Percentiles rank a stretch among this genome's conserved stretches.
Conservation (phyloP, 176 grass and related monocot genomes). For the Coix lacrymajobi region DNA sequence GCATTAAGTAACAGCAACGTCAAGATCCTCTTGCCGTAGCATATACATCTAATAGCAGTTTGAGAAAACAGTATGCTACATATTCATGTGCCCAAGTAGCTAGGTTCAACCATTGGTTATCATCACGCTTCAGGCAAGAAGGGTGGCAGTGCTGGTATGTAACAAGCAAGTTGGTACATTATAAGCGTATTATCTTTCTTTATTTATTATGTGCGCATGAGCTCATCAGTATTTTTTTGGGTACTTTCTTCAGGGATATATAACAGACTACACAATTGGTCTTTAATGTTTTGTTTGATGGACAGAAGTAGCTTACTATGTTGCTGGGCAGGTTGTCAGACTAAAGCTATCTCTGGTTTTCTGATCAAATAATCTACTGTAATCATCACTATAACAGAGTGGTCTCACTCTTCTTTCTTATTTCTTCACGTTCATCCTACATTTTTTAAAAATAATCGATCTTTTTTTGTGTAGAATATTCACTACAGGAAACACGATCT, state of each 20-base stretch:
- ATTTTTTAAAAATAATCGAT: neutral
- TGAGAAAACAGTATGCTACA: constrained; percentile 6
- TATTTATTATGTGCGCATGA: neutral
- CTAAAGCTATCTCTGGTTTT: constrained; percentile 11
- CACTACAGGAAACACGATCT: no score
- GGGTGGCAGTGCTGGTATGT: constrained; percentile 21
- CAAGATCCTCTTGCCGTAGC: constrained; percentile 35
- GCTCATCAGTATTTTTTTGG: constrained; percentile 13
- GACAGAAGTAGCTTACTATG: constrained; percentile 80
- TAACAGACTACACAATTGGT: constrained; percentile 67
- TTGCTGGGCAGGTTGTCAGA: constrained; percentile 67
- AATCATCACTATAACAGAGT: constrained; percentile 73
- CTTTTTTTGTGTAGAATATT: constrained; percentile 31
- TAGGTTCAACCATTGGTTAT: neutral
- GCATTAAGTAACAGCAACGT: constrained; percentile 37
- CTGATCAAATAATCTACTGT: constrained; percentile 87
- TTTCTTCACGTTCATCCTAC: neutral
- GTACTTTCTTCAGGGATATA: constrained; percentile 48
- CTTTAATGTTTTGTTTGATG: constrained; percentile 79
- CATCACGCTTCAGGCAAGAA: no score
- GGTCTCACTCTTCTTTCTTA: constrained; percentile 39
- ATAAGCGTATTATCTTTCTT: neutral
- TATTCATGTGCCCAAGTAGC: constrained; percentile 4
- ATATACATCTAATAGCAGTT: constrained; percentile 23
- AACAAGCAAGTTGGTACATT: constrained; percentile 68